Evolutionary conservation across 140 eudicot species (phyloP).

Genomic region (Anethum foeniculum): DNA sequence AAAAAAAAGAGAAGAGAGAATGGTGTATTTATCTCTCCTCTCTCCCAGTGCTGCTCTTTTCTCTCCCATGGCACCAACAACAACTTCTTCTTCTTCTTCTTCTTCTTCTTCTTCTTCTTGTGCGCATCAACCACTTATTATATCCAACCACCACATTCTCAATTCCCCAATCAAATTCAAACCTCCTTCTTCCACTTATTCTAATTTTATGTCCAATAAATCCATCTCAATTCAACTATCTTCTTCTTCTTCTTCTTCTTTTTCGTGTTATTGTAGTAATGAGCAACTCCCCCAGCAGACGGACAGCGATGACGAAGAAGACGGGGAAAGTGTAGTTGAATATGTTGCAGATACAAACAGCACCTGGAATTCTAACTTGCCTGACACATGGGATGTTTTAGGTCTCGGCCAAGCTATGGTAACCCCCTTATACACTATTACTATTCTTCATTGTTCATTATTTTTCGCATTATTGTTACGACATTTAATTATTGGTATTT

Average conservation of each 20-base stretch:
- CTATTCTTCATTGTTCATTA: neutral
- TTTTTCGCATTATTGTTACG: neutral
- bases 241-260: conserved; percentile 2
- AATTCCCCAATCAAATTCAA: conserved; percentile 5
- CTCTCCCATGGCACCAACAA: conserved; percentile 4
- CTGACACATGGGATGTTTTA: conserved; percentile 75
- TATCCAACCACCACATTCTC: conserved; percentile 8
- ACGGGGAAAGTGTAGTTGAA: conserved; percentile 28
- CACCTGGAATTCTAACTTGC: conserved; percentile 21
- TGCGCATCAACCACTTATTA: conserved; percentile 4
- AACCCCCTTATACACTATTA: neutral
- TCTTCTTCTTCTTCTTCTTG: neutral
- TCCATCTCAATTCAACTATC: neutral
- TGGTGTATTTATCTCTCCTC: conserved; percentile 32
- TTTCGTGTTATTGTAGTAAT: neutral
- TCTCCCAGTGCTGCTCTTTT: conserved; percentile 16
- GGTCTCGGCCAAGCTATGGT: conserved; percentile 99
- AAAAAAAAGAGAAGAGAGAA: neutral
- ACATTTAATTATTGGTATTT: too few relatives aligned
- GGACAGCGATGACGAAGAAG: conserved; percentile 6
- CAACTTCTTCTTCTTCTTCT: neutral
- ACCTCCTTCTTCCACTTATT: neutral
- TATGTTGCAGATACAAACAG: conserved; percentile 16
- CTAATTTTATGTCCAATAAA: neutral
- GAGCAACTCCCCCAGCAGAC: neutral